phyloP scores from a whole-genome alignment of 1,284 basidiomycete species.

The Cutaneotrichosporon curvatum region DNA sequence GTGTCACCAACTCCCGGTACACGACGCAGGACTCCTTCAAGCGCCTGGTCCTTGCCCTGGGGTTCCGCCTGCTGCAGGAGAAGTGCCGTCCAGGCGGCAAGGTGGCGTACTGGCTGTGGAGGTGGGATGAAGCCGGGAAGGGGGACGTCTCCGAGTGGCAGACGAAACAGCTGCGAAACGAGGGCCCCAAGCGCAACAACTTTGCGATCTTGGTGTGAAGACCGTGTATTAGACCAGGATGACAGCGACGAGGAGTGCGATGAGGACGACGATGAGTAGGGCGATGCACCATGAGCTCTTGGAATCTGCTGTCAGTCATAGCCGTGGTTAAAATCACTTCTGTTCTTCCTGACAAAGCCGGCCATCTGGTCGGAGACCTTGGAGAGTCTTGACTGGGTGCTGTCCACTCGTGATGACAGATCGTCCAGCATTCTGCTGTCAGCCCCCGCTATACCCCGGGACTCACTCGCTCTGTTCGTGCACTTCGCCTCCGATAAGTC shows the following conservation, averaged over 20 bases:
- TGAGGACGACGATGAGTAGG: constrained; percentile 52
- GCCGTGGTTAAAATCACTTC: constrained; percentile 52
- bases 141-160: constrained; percentile 12
- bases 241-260: constrained; percentile 52
- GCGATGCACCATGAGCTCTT: constrained; percentile 64
- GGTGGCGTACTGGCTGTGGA: constrained; percentile 44
- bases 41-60: constrained; percentile 56
- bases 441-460: constrained; percentile 5
- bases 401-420: constrained; percentile 66
- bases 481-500: constrained; percentile 82
- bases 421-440: constrained; percentile 68
- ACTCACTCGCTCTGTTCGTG: constrained; percentile 78
- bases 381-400: constrained; percentile 61
- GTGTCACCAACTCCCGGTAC: constrained; percentile 75
- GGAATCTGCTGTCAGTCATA: constrained; percentile 50
- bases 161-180: constrained; percentile 57
- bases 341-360: constrained; percentile 72
- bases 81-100: constrained; percentile 53
- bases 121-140: constrained; percentile 18
- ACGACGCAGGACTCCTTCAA: constrained; percentile 56
- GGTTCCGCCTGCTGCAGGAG: constrained; percentile 57
- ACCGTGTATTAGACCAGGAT: constrained; percentile 46
- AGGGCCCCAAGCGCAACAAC: constrained; percentile 66
- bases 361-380: constrained; percentile 66
- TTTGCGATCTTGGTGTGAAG: constrained; percentile 53